phyloP scores from a whole-genome alignment of 192 early-diverging fungal species.

The Dispira parvispora region DNA sequence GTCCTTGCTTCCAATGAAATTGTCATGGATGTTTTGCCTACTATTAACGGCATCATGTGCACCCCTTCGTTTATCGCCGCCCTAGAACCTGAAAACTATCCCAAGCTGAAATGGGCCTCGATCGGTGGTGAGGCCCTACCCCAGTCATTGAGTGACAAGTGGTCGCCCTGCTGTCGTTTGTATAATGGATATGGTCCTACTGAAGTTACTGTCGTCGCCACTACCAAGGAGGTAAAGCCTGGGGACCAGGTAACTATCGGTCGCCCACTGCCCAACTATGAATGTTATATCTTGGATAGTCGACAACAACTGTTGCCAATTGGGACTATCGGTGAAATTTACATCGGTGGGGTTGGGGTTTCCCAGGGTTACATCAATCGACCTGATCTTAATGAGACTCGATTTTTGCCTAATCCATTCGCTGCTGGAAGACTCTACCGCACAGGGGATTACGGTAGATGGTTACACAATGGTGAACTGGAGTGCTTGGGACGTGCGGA shows the following conservation, averaged over 20 bases:
- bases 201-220: neutral
- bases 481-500: slow-evolving; percentile 22
- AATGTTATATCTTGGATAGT: slow-evolving; percentile 15
- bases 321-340: slow-evolving; percentile 25
- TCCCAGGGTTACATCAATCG: slow-evolving; percentile 25
- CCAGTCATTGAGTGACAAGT: neutral
- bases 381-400: slow-evolving; percentile 17
- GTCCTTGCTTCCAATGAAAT: neutral
- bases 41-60: neutral
- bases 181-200: slow-evolving; percentile 8
- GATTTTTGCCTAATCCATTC: slow-evolving; percentile 19
- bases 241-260: slow-evolving; percentile 8
- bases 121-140: slow-evolving; percentile 1
- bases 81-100: neutral
- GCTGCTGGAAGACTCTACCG: neutral
- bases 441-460: slow-evolving; percentile 11
- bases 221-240: neutral
- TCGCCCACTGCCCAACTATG: slow-evolving; percentile 10
- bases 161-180: neutral
- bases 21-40: neutral
- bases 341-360: slow-evolving; percentile 24
- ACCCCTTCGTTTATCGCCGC: neutral
- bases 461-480: slow-evolving; percentile 12
- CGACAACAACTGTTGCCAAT: slow-evolving; percentile 14
- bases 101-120: neutral